Evolutionary conservation across 176 grass and related monocot species (phyloP), one percentile per base, ranked within the genome.

Genomic region (Elaeis guineensis): DNA sequence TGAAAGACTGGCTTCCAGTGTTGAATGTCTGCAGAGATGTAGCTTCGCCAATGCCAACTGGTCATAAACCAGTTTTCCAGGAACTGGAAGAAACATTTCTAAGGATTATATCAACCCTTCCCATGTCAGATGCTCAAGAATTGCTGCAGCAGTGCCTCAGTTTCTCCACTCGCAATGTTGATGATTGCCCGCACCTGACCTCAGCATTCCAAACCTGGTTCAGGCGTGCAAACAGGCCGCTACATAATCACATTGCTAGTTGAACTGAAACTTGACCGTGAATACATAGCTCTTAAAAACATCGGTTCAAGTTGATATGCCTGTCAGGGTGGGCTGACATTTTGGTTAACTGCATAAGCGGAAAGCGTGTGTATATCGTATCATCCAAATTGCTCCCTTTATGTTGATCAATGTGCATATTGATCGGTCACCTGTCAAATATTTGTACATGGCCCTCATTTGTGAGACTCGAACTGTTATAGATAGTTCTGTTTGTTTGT

Each of bases 21-120:
- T 64, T 96, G 50, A 96, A 96, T 4, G 75, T 81, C 44, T 87
- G 87, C 75, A 73, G 81, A 50, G 81, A 85, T 72, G 79, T 87
- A 49, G 63, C 75, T 50, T 75, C 74, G 57, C 78, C 77, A n/a
- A 77, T 82, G 65, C 81, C 78, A 25, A 54, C 71, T n/a, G 86
- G 82, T 49, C 76, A 86, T 11, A 90, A 78, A 71, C 51, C 71
- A 9, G 74, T 75, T 49, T 96, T 82, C 69, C 87, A 80, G 19
- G 87, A 91, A 51, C 70, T 91, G 49, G 92, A 97, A 71, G 84
- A 78, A 60, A 62, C 72, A 32, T 97, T 97, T 77, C 81, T 97
- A 32, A 76, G 80, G 65, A 91, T 89, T 62, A 91, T 91, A 63
- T 97, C 87, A 22, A 97, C 92, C 5, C 52, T 97, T 49, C 78